Base-by-base conservation (phyloP, 2,329 filamentous ascomycete species). In the Aspergillus udagawae region DNA sequence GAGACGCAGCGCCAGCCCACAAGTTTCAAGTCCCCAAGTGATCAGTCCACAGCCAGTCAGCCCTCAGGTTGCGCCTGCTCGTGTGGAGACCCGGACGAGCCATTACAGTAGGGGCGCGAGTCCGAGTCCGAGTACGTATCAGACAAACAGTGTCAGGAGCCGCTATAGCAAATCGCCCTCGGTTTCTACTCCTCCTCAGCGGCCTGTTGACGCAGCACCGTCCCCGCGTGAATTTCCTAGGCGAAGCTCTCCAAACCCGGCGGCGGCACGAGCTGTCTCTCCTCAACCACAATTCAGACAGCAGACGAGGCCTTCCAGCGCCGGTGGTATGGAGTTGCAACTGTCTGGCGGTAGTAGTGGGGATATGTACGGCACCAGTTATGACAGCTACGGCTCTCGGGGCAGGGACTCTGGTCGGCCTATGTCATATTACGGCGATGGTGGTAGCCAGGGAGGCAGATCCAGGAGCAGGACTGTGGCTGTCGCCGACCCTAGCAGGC, bases 401-500 rank as follows among this genome's bases (percentile, higher is more conserved):
- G 67, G 72, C 27, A 65, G 70, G 64, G 82, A 84, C 38, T 49
- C 59, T 29, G 66, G 73, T 28, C 75, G 75, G 27, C 76, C 77
- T 4, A 72, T 73, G 57, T 77, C 79, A 51, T 80, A 81, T 62
- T 83, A 83, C 58, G 80, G 79, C n/a, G 75, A 78, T 47, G 54
- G 59, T 38, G 67, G 72, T 54, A 64, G 75, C 76, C 80, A 83
- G 63, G 78, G 87, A 66, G 73, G 78, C 49, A 73, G 80, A 45
- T 80, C 79, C n/a, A 73, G 84, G 63, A 96, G 92, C 74, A 91
- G 93, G 80, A 96, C 92, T 67, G 82, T 94, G 58, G 91, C 89
- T n/a, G 89, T 94, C 67, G 82, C 85, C 27, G 86, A 86, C n/a
- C 82, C 72, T 59, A 71, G 69, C 53, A 66, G 90, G 65, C 89